Base-by-base conservation (phyloP, 1,284 basidiomycete genomes). In the Schizophyllum commune region DNA sequence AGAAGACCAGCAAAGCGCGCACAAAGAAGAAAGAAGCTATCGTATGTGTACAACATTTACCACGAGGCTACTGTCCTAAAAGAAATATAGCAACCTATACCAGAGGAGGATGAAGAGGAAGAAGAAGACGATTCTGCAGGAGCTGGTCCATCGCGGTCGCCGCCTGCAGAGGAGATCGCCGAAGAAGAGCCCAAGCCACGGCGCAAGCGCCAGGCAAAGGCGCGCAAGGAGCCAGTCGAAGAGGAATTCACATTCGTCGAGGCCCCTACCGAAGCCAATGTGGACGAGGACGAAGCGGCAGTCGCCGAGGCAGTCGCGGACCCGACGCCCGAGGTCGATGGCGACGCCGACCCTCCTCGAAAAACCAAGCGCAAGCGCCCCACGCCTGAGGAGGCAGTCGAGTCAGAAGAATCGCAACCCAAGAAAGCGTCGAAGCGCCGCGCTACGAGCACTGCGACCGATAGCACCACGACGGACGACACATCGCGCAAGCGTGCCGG, bases 131-230 rank as follows among this genome's bases (percentile, higher is more conserved):
- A 65, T n/a, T 60, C 57, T 32, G 52, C 66, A 34, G 59, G 54
- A 20, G 63, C 62, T 21, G 58, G 7, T 15, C 34, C 13, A 21
- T 58, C 33, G 58, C 68, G 58, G 27, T 63, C 58, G 53, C 67
- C 57, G 67, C 66, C 64, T 65, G 65, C 15, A 62, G 64, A 57
- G 62, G 67, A 5, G 64, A 54, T 19, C 63, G 47, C 27, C 51
- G 62, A 62, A 51, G 63, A 64, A 13, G 62, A 58, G 13, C 34
- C 63, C 20, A 62, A 56, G 56, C 51, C 22, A 17, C 72, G 65
- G 56, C 67, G 65, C 58, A 76, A 76, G 68, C 70, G 68, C 47
- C 74, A 75, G 66, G 66, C 68, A 27, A 67, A 66, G 58, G 69
- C 64, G 6, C 62, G 56, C 19, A 68, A 66, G 11, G 66, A 61